Conservation (phyloP, 495 filamentous ascomycete species). For the Hyaloscypha hepaticicola region DNA sequence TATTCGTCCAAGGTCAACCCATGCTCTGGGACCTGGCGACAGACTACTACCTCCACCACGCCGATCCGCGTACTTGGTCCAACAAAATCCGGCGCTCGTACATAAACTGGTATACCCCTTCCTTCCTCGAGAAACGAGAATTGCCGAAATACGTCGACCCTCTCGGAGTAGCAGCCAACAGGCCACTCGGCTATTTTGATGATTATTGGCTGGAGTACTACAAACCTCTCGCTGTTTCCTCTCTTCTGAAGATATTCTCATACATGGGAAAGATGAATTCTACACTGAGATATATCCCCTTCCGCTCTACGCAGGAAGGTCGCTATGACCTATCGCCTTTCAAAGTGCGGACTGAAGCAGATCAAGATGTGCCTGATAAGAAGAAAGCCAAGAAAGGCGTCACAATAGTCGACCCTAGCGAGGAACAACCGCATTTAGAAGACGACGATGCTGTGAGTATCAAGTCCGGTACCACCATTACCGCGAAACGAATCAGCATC, state of each 20-base stretch:
- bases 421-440: constrained; percentile 28
- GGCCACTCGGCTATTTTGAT: constrained; percentile 70
- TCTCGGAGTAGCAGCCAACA: constrained; percentile 35
- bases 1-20: constrained; percentile 83
- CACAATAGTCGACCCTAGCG: constrained; percentile 54
- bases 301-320: constrained; percentile 65
- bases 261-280: constrained; percentile 77
- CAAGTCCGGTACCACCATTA: constrained; percentile 38
- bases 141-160: constrained; percentile 20
- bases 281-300: constrained; percentile 74
- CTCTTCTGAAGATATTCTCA: constrained; percentile 83
- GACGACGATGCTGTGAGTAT: constrained; percentile 40
- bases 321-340: constrained; percentile 82
- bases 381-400: constrained; percentile 58
- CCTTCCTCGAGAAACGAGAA: constrained; percentile 53
- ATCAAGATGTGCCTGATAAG: constrained; percentile 48
- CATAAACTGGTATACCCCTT: constrained; percentile 85
- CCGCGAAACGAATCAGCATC: constrained; percentile 43
- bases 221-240: constrained; percentile 78
- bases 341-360: constrained; percentile 61
- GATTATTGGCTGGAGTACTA: constrained; percentile 99
- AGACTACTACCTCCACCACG: constrained; percentile 96
- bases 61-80: constrained; percentile 71
- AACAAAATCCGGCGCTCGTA: constrained; percentile 62
- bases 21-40: constrained; percentile 97